Conservation (phyloP, 2,329 filamentous ascomycete species). For the Aspergillus vadensis region DNA sequence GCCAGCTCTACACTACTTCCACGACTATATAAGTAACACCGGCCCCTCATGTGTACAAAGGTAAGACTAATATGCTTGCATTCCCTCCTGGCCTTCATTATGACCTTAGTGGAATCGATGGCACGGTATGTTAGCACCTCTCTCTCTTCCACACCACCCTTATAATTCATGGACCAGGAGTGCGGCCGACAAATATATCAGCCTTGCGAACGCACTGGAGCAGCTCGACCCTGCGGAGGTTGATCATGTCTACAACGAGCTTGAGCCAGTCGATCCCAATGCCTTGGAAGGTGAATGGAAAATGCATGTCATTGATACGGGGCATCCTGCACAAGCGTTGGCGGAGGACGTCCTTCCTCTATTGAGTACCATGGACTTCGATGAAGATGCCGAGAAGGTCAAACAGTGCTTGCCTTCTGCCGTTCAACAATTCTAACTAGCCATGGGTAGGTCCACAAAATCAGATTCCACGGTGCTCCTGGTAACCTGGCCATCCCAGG, state of each 20-base stretch:
- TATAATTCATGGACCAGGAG: background rate
- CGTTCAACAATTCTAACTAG: background rate
- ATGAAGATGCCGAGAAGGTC: background rate
- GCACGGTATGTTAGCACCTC: background rate
- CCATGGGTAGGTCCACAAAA: background rate
- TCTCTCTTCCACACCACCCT: background rate
- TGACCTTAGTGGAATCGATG: background rate
- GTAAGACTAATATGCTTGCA: no score
- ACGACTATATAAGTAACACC: no score
- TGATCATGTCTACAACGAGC: background rate
- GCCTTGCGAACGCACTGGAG: background rate
- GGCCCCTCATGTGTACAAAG: no score
- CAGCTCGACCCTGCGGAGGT: background rate
- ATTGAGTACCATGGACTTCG: background rate
- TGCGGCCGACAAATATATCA: background rate
- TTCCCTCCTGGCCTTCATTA: no score
- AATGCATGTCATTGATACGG: background rate
- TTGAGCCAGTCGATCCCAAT: background rate
- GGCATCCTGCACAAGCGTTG: conserved; percentile 1
- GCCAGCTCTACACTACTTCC: no score
- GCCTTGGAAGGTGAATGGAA: background rate
- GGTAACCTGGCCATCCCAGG: background rate
- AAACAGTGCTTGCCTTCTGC: background rate
- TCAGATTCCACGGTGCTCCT: background rate
- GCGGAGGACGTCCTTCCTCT: background rate